Evolutionary conservation across 768 basidiomycete species (phyloP).

Genomic region (Phaeotremella skinneri): DNA sequence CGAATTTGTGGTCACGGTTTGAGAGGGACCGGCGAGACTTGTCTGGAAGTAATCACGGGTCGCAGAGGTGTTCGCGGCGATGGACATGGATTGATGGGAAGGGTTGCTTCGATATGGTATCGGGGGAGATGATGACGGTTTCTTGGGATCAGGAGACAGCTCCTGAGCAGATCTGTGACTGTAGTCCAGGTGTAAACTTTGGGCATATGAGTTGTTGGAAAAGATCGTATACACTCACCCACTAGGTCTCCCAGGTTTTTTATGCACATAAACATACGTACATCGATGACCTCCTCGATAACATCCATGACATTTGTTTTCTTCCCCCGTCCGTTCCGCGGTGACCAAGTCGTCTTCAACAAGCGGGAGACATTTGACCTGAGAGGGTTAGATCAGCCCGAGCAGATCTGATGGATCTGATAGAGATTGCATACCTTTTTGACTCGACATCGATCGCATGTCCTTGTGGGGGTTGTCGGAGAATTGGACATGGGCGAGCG

Average conservation of each 20-base stretch:
- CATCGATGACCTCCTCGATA: neutral
- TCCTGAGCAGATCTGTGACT: no score
- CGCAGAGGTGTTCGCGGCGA: no score
- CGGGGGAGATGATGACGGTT: neutral
- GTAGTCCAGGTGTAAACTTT: no score
- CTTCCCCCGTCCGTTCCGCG: neutral
- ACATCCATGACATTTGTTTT: neutral
- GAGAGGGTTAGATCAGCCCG: no score
- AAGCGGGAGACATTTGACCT: neutral
- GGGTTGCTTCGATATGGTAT: neutral
- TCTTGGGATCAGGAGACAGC: neutral
- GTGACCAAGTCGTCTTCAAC: neutral
- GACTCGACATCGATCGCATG: constrained; percentile 1
- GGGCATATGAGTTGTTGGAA: no score
- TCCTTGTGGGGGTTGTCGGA: neutral
- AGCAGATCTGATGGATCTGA: neutral
- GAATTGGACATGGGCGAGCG: neutral
- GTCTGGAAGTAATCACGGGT: no score
- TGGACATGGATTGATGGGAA: neutral
- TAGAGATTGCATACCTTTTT: neutral
- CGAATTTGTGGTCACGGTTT: no score
- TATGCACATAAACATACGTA: neutral
- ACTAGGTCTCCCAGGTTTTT: constrained; percentile 1
- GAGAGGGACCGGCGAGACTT: no score
- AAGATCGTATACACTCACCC: constrained; percentile 1